A percentile compares a stretch with the other conserved stretches of the same genome.
Conservation (phyloP, 192 early-diverging fungal species). For the Mortierella claussenii region DNA sequence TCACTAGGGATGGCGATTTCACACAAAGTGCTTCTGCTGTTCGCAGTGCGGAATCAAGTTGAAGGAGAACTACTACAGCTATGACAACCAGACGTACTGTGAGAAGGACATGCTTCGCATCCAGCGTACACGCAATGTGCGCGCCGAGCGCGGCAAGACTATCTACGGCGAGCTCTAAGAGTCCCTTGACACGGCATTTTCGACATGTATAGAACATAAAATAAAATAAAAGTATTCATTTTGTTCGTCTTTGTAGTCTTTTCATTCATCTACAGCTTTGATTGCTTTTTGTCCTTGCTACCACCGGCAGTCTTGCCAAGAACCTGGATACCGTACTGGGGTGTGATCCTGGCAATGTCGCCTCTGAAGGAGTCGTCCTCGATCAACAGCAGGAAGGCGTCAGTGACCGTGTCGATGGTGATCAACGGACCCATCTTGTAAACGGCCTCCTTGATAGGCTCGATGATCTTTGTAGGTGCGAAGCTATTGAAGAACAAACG, state of each 20-base stretch:
- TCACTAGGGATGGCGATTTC: slow-evolving; percentile 73
- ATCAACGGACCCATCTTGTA: slow-evolving; percentile 36
- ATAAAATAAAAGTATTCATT: neutral
- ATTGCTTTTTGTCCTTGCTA: slow-evolving; percentile 28
- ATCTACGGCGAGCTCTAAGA: slow-evolving; percentile 56
- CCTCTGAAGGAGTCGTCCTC: slow-evolving; percentile 66
- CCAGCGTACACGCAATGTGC: slow-evolving; percentile 64
- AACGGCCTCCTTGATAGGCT: slow-evolving; percentile 47
- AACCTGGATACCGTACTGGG: slow-evolving; percentile 33
- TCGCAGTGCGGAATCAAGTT: slow-evolving; percentile 64
- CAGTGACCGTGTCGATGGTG: slow-evolving; percentile 60
- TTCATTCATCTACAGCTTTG: slow-evolving; percentile 21
- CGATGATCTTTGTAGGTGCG: slow-evolving; percentile 63
- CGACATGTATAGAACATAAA: too few relatives aligned
- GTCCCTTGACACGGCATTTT: neutral
- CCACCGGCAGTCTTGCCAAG: slow-evolving; percentile 12
- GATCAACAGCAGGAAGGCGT: slow-evolving; percentile 67
- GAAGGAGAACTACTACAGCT: slow-evolving; percentile 76
- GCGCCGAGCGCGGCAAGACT: slow-evolving; percentile 64
- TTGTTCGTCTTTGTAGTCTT: neutral
- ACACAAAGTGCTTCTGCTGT: slow-evolving; percentile 88
- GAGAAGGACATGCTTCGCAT: slow-evolving; percentile 74
- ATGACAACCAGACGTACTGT: slow-evolving; percentile 72
- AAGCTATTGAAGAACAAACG: slow-evolving; percentile 39
- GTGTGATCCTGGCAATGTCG: slow-evolving; percentile 51